Evolutionary conservation across 2,329 filamentous ascomycete genomes (phyloP).

Genomic region (Teratosphaeria destructans): DNA sequence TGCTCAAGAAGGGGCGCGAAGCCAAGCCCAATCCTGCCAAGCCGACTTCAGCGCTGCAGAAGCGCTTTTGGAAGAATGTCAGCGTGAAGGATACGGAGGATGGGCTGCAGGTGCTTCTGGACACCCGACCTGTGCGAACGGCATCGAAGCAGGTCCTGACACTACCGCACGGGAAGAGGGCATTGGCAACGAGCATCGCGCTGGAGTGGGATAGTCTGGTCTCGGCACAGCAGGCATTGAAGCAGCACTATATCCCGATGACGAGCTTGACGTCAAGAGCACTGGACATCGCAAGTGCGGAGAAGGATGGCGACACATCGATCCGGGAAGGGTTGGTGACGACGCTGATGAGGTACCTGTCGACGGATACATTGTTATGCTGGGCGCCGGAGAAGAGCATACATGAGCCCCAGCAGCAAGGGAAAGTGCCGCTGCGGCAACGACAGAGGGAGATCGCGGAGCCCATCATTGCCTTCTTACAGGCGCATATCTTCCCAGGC

Average conservation of each 20-base stretch:
- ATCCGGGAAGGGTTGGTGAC: slow-evolving; percentile 55
- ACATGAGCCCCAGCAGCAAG: slow-evolving; percentile 40
- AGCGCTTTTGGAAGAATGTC: slow-evolving; percentile 85
- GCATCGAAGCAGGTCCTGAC: slow-evolving; percentile 61
- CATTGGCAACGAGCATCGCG: slow-evolving; percentile 76
- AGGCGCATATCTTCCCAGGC: slow-evolving; percentile 70
- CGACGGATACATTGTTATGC: slow-evolving; percentile 87
- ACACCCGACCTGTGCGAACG: slow-evolving; percentile 68
- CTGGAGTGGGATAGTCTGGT: slow-evolving; percentile 86
- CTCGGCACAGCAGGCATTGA: slow-evolving; percentile 72
- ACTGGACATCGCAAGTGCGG: slow-evolving; percentile 65
- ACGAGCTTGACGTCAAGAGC: slow-evolving; percentile 78
- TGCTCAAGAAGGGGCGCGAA: slow-evolving; percentile 37
- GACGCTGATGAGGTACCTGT: slow-evolving; percentile 72
- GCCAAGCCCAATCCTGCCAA: slow-evolving; percentile 33
- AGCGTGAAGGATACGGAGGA: slow-evolving; percentile 54
- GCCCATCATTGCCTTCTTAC: slow-evolving; percentile 62
- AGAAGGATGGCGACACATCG: slow-evolving; percentile 36
- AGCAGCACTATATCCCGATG: slow-evolving; percentile 78
- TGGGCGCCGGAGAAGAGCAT: slow-evolving; percentile 57
- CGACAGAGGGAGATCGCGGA: slow-evolving; percentile 60
- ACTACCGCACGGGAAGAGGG: slow-evolving; percentile 63
- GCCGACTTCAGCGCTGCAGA: slow-evolving; percentile 44
- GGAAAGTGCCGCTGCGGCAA: slow-evolving; percentile 49
- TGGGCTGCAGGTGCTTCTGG: slow-evolving; percentile 60